Base-by-base conservation (phyloP, 2,329 filamentous ascomycete species). In the Venturia aucupariae region DNA sequence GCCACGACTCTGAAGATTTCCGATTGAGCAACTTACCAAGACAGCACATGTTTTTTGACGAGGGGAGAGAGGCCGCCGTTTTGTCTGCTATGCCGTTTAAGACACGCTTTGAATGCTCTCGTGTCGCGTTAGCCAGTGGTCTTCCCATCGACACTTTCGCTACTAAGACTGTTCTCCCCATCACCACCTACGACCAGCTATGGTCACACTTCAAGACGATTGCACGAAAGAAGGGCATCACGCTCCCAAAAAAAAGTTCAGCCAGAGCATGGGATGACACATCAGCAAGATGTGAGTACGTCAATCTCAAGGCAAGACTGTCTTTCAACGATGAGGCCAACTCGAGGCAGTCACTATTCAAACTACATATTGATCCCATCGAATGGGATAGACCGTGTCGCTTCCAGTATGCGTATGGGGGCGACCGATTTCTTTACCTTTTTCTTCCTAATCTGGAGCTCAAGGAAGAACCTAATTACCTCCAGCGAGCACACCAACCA, bases 401-500 rank as follows among this genome's bases (percentile, higher is more conserved):
- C 0, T 70, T 77, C n/a, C 72, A 77, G 62, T 67, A 75, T 6
- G 70, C 69, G 7, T 77, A 73, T 62, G 75, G 74, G 1, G 69
- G 73, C 4, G 73, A 79, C 65, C 73, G 78, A 0, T 77, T 81
- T 24, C 67, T 81, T 1, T 77, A 76, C 48, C 65, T 80, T 2
- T 70, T 72, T 2, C 62, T 75, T 1, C 76, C 77, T 0, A 65
- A 68, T 2, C 68, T 75, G 17, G 62, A 67, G 1, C 67, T 64
- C 2, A 68, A 67, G 15, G 39, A 63, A 1, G 17, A 67, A 5
- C 67, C 67, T 0, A n/a, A 15, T 1, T 61, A 67, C 48, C 60
- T 71, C 19, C 22, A 32, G 10, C 44, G 27, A 44, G 41, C 22
- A 13, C 60, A 46, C n/a, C 17, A 24, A 17, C 24, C 41, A 30